Evolutionary conservation across 805 yeast genomes (phyloP).

Genomic region (Yarrowia yakushimensis): DNA sequence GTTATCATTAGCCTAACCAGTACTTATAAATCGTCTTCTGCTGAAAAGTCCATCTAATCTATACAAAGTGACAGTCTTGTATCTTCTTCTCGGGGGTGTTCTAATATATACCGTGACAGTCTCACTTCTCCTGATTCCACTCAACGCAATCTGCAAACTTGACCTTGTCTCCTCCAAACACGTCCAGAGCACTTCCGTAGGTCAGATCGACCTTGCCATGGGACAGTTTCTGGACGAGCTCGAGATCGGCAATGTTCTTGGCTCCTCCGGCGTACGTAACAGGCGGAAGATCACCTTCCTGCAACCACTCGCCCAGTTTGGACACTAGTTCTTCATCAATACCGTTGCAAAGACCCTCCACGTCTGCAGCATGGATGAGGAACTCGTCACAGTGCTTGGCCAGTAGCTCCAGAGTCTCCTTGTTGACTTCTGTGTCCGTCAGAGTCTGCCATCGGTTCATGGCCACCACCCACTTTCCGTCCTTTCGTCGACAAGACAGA

Average conservation of each 20-base stretch:
- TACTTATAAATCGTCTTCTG: too few species aligned
- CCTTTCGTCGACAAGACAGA: slow-evolving; percentile 69
- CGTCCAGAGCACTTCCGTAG: slow-evolving; percentile 87
- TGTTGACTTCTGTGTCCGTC: slow-evolving; percentile 58
- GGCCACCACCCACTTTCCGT: slow-evolving; percentile 84
- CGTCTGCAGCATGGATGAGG: slow-evolving; percentile 96
- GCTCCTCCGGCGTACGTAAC: slow-evolving; percentile 99
- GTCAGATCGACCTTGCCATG: slow-evolving; percentile 85
- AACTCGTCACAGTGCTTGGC: slow-evolving; percentile 76
- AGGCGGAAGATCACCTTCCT: slow-evolving; percentile 44
- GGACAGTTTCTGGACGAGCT: slow-evolving; percentile 62
- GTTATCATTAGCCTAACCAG: too few species aligned
- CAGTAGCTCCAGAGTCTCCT: slow-evolving; percentile 52
- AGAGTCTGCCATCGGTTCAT: slow-evolving; percentile 96
- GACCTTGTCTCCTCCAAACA: slow-evolving; percentile 86
- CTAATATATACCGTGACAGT: too few species aligned
- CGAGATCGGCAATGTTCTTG: slow-evolving; percentile 63
- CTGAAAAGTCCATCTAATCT: too few species aligned
- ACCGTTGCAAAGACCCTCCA: slow-evolving; percentile 93
- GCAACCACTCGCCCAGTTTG: slow-evolving; percentile 73
- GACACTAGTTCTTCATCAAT: slow-evolving; percentile 76
- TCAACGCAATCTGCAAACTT: slow-evolving; percentile 66
- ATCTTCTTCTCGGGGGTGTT: too few species aligned
- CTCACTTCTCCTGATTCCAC: slow-evolving; percentile 63
- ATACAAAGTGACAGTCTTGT: too few species aligned